These are phyloP conservation scores for Globisporangium camurandrum DNA, from an alignment of 352 stramenopile genomes.

Conservation along the genomic window DNA sequence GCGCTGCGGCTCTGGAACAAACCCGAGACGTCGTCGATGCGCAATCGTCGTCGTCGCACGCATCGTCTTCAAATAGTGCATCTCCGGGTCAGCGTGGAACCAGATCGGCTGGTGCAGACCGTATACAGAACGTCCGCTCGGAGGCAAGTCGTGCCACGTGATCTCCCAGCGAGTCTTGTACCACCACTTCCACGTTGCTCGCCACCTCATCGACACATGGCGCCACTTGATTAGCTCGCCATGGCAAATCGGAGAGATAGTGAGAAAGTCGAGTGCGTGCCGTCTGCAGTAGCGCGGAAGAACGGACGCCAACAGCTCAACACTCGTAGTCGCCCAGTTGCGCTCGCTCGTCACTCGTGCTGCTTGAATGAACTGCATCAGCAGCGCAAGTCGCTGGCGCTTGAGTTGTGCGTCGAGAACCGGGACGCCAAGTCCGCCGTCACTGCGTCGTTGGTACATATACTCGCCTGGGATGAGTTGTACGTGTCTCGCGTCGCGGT, in stretches of 20 bases:
- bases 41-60: background rate
- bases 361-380: constrained; percentile 5
- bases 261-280: constrained; percentile 9
- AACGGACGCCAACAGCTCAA: constrained; percentile 1
- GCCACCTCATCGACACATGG: background rate
- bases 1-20: constrained; percentile 2
- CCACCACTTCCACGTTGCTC: constrained; percentile 9
- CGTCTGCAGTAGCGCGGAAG: constrained; percentile 5
- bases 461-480: constrained; percentile 9
- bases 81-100: constrained; percentile 7
- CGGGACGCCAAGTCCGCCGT: constrained; percentile 8
- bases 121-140: constrained; percentile 5
- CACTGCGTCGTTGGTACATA: constrained; percentile 7
- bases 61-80: background rate
- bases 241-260: constrained; percentile 7
- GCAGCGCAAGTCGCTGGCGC: constrained; percentile 7
- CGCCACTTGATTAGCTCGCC: constrained; percentile 9
- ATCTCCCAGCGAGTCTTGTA: constrained; percentile 11
- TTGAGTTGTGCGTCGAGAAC: constrained; percentile 8
- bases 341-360: background rate
- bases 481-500: constrained; percentile 6
- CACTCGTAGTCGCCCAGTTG: constrained; percentile 6
- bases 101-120: constrained; percentile 8
- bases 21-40: background rate
- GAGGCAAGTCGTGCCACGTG: constrained; percentile 7